phyloP scores from a whole-genome alignment of 139 green algal species.

The Gonium pectorale region DNA sequence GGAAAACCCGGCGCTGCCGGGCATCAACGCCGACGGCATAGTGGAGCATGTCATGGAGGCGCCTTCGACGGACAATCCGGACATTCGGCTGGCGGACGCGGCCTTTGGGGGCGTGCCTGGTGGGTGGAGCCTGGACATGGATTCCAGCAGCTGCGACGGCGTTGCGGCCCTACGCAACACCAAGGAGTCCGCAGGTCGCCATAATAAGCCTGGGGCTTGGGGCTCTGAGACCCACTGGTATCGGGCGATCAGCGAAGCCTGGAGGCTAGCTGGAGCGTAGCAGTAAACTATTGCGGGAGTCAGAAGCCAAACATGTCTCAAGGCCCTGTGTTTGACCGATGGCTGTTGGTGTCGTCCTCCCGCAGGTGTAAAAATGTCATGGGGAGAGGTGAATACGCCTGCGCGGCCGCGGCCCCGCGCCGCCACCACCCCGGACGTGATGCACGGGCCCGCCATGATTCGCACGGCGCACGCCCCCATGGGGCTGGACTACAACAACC shows the following conservation, averaged over 20 bases:
- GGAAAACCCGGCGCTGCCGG: slow-evolving; percentile 46
- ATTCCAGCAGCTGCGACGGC: not conserved
- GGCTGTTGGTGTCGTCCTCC: no score
- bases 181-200: no score
- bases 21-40: slow-evolving; percentile 50
- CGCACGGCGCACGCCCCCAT: no score
- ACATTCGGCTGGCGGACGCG: slow-evolving; percentile 10
- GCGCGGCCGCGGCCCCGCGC: not conserved
- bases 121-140: not conserved
- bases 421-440: not conserved
- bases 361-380: slow-evolving; percentile 1
- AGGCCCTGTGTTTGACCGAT: no score
- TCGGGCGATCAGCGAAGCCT: no score
- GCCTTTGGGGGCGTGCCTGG: not conserved
- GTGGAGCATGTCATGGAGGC: slow-evolving; percentile 58
- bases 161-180: no score
- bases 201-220: no score
- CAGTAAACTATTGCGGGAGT: no score
- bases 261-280: no score
- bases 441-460: no score
- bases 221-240: no score
- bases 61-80: not conserved
- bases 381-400: not conserved
- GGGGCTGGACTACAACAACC: not conserved
- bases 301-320: no score